Percentiles rank a stretch among this genome's conserved stretches.
Evolutionary conservation across 108 stramenopile species (phyloP).

Genomic region (Cyclotella atomus): DNA sequence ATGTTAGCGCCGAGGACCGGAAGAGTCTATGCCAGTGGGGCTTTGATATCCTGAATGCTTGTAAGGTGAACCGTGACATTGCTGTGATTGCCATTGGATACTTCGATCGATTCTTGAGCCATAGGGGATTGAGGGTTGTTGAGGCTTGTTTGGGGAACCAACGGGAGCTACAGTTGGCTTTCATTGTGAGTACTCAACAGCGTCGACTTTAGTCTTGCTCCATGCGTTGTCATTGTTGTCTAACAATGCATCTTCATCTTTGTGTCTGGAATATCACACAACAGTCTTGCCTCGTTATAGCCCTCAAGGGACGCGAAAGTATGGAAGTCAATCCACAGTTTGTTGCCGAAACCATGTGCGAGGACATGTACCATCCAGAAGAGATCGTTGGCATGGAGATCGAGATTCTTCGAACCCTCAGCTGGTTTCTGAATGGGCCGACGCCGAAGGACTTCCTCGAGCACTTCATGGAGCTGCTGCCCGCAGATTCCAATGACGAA

Average conservation of each 20-base stretch:
- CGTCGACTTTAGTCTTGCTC: background rate
- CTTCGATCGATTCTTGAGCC: constrained; percentile 7
- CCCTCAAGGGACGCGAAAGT: background rate
- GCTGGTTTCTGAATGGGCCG: background rate
- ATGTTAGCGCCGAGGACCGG: background rate
- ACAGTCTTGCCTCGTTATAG: background rate
- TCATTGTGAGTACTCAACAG: background rate
- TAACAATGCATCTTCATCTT: background rate
- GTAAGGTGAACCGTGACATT: background rate
- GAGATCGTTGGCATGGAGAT: background rate
- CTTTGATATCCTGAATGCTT: background rate
- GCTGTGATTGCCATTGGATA: background rate
- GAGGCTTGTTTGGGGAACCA: background rate
- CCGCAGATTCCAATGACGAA: background rate
- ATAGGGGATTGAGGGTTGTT: background rate
- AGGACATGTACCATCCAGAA: background rate
- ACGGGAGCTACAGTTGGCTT: constrained; percentile 7
- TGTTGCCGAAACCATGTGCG: background rate
- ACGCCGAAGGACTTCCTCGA: background rate
- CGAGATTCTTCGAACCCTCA: background rate
- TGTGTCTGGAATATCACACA: background rate
- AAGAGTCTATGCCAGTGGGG: background rate
- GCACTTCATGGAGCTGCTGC: background rate
- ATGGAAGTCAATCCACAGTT: background rate
- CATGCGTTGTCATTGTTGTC: background rate